Conservation (phyloP, 768 basidiomycete genomes). For the Russula brevipes region DNA sequence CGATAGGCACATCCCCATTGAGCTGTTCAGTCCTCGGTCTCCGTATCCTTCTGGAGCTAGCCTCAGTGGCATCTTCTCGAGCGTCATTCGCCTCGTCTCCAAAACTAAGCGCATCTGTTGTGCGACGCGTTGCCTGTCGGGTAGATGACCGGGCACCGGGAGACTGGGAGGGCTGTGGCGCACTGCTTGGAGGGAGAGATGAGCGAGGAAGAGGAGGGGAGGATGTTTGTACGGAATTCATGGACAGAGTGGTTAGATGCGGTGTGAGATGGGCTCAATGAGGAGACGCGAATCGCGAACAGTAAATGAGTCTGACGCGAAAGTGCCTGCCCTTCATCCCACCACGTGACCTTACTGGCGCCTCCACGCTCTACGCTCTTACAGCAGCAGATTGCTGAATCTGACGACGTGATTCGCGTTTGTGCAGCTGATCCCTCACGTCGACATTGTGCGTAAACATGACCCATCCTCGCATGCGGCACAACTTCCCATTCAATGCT, state of each 20-base stretch:
- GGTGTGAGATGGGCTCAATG: neutral
- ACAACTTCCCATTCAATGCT: no score
- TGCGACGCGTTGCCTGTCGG: slow-evolving; percentile 27
- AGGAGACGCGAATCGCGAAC: slow-evolving; percentile 20
- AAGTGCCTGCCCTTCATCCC: slow-evolving; percentile 41
- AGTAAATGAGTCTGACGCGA: slow-evolving; percentile 35
- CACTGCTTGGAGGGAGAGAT: slow-evolving; percentile 51
- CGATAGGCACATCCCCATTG: slow-evolving; percentile 72
- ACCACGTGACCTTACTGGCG: slow-evolving; percentile 9
- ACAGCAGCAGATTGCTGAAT: no score
- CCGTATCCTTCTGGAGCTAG: slow-evolving; percentile 41
- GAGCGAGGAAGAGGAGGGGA: slow-evolving; percentile 52
- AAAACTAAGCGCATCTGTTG: slow-evolving; percentile 34
- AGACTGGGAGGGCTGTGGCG: slow-evolving; percentile 37
- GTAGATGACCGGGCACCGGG: slow-evolving; percentile 33
- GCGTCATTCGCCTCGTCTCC: slow-evolving; percentile 43
- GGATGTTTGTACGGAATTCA: slow-evolving; percentile 52
- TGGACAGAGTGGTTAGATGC: slow-evolving; percentile 28
- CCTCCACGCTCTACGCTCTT: no score
- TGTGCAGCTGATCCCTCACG: no score
- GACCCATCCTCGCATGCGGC: no score
- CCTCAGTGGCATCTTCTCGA: slow-evolving; percentile 35
- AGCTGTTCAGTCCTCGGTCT: slow-evolving; percentile 38
- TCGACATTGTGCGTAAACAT: no score
- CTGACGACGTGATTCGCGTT: no score